Conservation (phyloP, 345 rosid genomes). For the Euphorbia pulcherrima region DNA sequence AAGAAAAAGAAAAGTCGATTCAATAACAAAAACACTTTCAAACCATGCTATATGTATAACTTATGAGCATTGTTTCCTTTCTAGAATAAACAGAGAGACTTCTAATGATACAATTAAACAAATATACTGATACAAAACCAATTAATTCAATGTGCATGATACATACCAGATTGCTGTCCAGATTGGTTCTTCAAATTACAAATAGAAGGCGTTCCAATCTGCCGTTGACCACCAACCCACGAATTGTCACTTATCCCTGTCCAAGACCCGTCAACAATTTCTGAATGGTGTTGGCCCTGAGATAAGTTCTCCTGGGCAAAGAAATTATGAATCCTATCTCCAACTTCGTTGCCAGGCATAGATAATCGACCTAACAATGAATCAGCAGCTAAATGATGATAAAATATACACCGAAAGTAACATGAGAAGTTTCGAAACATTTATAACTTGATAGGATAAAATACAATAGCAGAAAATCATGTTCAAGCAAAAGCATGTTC, state of each 20-base stretch:
- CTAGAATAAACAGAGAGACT: not conserved
- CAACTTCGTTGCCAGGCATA: constrained; percentile 97
- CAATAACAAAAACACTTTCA: constrained; percentile 3
- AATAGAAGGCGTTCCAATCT: constrained; percentile 46
- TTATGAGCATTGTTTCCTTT: constrained; percentile 9
- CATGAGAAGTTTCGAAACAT: constrained; percentile 16
- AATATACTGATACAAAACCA: constrained; percentile 13
- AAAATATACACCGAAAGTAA: constrained; percentile 28
- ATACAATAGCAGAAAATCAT: not conserved
- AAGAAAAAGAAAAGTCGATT: constrained; percentile 32
- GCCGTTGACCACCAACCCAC: constrained; percentile 59
- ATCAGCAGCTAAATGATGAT: constrained; percentile 28
- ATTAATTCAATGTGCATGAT: constrained; percentile 10
- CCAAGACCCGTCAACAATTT: constrained; percentile 63
- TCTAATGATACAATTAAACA: not conserved
- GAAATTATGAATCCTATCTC: constrained; percentile 86
- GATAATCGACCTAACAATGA: constrained; percentile 40
- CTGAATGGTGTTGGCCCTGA: constrained; percentile 62
- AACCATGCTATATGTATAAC: not conserved
- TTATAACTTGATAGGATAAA: constrained; percentile 9
- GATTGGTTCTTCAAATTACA: constrained; percentile 52
- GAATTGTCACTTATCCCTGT: constrained; percentile 45
- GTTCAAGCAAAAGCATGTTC: constrained; percentile 2
- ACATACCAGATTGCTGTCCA: constrained; percentile 62
- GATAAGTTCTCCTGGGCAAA: constrained; percentile 66